Conservation (phyloP, 306 rosid species). For the Begonia fuchsioides region DNA sequence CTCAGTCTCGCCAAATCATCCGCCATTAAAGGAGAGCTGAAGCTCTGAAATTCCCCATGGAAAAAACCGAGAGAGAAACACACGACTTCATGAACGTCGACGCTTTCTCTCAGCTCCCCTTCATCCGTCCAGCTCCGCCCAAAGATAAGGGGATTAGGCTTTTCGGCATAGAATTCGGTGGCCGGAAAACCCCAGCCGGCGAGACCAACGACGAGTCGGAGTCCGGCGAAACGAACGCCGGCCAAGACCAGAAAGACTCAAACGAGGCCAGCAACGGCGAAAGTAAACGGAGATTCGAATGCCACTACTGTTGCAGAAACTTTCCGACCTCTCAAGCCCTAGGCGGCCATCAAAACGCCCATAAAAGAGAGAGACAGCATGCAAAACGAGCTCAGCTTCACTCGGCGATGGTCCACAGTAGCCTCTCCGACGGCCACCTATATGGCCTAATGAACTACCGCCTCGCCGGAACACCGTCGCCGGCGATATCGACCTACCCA, state of each 20-base stretch:
- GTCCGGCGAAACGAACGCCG: no score
- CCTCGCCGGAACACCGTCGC: slow-evolving; percentile 17
- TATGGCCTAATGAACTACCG: no score
- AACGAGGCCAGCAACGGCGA: slow-evolving; percentile 9
- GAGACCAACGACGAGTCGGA: slow-evolving; percentile 14
- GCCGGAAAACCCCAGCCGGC: not conserved
- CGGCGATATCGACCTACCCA: slow-evolving; percentile 23
- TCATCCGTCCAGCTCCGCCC: slow-evolving; percentile 32
- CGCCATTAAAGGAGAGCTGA: no score
- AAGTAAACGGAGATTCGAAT: no score
- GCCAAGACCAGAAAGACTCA: slow-evolving; percentile 9
- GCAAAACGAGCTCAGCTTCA: no score
- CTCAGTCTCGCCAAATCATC: not conserved
- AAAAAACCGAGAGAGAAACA: slow-evolving; percentile 60
- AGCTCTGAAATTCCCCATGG: slow-evolving; percentile 29
- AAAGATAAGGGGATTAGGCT: slow-evolving; percentile 60
- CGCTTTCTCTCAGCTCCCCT: slow-evolving; percentile 86
- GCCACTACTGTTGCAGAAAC: slow-evolving; percentile 87
- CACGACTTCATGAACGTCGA: slow-evolving; percentile 92
- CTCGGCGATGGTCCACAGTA: slow-evolving; percentile 48
- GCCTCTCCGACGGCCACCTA: slow-evolving; percentile 40
- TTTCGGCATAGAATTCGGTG: slow-evolving; percentile 64
- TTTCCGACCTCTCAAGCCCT: slow-evolving; percentile 91
- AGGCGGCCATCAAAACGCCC: slow-evolving; percentile 97
- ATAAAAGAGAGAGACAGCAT: slow-evolving; percentile 81